phyloP scores from a whole-genome alignment of 2,329 filamentous ascomycete genomes.

The Claviceps sp. region DNA sequence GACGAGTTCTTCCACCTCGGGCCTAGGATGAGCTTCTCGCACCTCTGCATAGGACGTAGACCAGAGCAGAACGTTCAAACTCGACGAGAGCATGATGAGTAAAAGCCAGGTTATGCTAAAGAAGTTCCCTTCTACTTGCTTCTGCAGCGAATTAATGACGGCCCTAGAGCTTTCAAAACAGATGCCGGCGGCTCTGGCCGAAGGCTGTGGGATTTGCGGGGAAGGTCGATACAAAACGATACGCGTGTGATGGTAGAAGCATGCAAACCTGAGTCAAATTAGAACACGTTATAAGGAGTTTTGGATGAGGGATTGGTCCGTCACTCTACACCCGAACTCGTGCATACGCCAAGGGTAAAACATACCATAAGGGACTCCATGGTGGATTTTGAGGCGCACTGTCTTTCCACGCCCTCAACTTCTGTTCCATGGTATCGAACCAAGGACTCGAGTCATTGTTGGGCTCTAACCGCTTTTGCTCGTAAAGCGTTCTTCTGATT shows the following conservation, averaged over 20 bases:
- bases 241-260: slow-evolving; percentile 74
- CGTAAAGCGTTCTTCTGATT: slow-evolving; percentile 74
- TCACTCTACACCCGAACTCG: not conserved
- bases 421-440: slow-evolving; percentile 69
- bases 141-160: slow-evolving; percentile 68
- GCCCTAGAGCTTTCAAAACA: slow-evolving; percentile 75
- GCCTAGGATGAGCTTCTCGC: slow-evolving; percentile 54
- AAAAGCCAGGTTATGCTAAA: slow-evolving; percentile 93
- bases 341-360: not conserved
- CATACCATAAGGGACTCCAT: slow-evolving; percentile 72
- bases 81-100: slow-evolving; percentile 78
- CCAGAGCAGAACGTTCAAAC: slow-evolving; percentile 86
- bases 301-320: too few relatives aligned
- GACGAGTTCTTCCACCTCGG: slow-evolving; percentile 65
- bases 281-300: too few relatives aligned
- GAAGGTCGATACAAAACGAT: slow-evolving; percentile 82
- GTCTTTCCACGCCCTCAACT: slow-evolving; percentile 68
- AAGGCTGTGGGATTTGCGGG: slow-evolving; percentile 80
- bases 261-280: slow-evolving; percentile 37
- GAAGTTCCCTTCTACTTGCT: slow-evolving; percentile 61
- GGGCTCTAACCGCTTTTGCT: slow-evolving; percentile 66
- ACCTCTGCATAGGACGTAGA: slow-evolving; percentile 77
- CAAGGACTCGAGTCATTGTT: slow-evolving; percentile 72
- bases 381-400: slow-evolving; percentile 55
- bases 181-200: slow-evolving; percentile 59